Evolutionary conservation across 176 grass and related monocot genomes (phyloP).

Genomic region (Canna indica): DNA sequence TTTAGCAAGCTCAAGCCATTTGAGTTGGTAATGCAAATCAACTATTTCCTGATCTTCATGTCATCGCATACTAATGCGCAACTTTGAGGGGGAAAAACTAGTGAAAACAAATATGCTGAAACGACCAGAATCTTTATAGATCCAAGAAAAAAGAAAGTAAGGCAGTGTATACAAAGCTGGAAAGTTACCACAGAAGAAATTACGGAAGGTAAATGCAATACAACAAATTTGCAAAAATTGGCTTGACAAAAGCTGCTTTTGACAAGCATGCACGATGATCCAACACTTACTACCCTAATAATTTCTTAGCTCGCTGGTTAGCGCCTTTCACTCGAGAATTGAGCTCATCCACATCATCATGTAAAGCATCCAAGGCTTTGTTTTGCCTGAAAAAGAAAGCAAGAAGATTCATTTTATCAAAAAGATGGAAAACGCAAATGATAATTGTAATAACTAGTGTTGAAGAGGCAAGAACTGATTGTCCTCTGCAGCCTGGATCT

Average conservation of each 20-base stretch:
- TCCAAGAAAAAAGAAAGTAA: too few relatives aligned
- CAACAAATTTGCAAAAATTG: neutral
- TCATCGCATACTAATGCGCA: too few relatives aligned
- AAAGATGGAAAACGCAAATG: neutral
- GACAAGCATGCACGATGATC: neutral
- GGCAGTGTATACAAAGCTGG: too few relatives aligned
- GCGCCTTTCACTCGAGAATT: constrained; percentile 51
- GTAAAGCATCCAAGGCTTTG: constrained; percentile 36
- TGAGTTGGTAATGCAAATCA: too few relatives aligned
- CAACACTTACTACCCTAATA: constrained; percentile 24
- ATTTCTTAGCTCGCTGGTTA: constrained; percentile 41
- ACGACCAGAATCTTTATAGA: too few relatives aligned
- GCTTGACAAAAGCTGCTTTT: neutral
- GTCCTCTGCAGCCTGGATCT: neutral
- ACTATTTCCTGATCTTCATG: too few relatives aligned
- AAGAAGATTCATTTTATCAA: neutral
- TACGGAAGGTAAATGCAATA: neutral
- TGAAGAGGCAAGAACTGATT: neutral
- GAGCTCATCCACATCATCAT: constrained; percentile 59
- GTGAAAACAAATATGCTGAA: too few relatives aligned
- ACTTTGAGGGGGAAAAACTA: too few relatives aligned
- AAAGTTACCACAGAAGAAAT: neutral
- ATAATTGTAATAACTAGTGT: neutral
- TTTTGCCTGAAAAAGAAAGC: constrained; percentile 44
- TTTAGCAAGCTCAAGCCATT: too few relatives aligned